phyloP scores from a whole-genome alignment of 2,329 filamentous ascomycete genomes.

The Xylaria digitata region DNA sequence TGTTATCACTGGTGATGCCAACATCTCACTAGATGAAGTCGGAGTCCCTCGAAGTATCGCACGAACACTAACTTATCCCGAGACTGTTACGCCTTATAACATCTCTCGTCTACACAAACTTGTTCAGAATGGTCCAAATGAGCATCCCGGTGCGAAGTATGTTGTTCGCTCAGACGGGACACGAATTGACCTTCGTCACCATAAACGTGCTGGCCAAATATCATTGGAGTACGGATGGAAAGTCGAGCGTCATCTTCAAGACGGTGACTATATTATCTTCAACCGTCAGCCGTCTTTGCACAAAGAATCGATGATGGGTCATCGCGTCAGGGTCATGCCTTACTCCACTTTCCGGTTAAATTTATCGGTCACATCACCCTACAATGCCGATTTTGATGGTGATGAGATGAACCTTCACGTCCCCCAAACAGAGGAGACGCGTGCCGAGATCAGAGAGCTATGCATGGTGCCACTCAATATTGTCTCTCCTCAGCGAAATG shows the following conservation, averaged over 20 bases:
- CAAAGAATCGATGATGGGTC: slow-evolving; percentile 99
- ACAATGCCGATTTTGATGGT: slow-evolving; percentile 99
- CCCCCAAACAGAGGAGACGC: slow-evolving; percentile 95
- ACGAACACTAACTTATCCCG: slow-evolving; percentile 91
- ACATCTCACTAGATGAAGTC: slow-evolving; percentile 95
- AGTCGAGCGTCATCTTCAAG: slow-evolving; percentile 94
- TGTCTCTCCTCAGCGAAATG: slow-evolving; percentile 96
- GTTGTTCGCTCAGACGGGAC: slow-evolving; percentile 94
- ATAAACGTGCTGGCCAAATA: slow-evolving; percentile 87
- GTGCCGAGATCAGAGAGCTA: slow-evolving; percentile 91
- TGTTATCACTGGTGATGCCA: slow-evolving; percentile 98
- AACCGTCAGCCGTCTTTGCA: slow-evolving; percentile 99
- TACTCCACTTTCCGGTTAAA: slow-evolving; percentile 99
- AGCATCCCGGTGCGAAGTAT: slow-evolving; percentile 96
- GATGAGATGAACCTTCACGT: slow-evolving; percentile 99
- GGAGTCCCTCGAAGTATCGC: slow-evolving; percentile 96
- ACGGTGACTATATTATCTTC: slow-evolving; percentile 98
- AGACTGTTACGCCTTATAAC: slow-evolving; percentile 98
- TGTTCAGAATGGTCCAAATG: slow-evolving; percentile 92
- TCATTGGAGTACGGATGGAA: slow-evolving; percentile 97
- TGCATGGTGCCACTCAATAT: slow-evolving; percentile 99
- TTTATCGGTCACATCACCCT: slow-evolving; percentile 95
- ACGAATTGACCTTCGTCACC: slow-evolving; percentile 92
- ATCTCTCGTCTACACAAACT: slow-evolving; percentile 90
- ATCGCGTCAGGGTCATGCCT: slow-evolving; percentile 96